phyloP scores from a whole-genome alignment of 345 rosid species.

The Rhodamnia rubescens region DNA sequence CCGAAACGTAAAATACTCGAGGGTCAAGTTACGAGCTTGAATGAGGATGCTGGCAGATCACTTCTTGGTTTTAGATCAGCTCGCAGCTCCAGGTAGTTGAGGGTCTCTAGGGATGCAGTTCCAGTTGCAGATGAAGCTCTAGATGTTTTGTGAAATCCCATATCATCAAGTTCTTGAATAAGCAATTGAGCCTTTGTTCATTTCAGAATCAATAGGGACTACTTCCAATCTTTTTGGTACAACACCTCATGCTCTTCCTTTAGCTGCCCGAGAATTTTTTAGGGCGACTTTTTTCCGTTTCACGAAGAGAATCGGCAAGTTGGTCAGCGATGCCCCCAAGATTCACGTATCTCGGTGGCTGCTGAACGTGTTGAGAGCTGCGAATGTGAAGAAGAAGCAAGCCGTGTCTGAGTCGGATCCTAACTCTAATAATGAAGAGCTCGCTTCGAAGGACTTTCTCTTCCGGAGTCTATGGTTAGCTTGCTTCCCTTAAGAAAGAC shows the following conservation, averaged over 20 bases:
- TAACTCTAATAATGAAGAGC: slow-evolving; percentile 44
- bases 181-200: not conserved
- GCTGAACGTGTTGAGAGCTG: slow-evolving; percentile 40
- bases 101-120: not conserved
- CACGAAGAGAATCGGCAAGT: slow-evolving; percentile 8
- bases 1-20: not conserved
- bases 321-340: slow-evolving; percentile 64
- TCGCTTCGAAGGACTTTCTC: slow-evolving; percentile 51
- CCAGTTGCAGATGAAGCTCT: not conserved
- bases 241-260: not conserved
- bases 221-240: not conserved
- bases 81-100: not conserved
- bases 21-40: not conserved
- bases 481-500: slow-evolving; percentile 8
- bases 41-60: not conserved
- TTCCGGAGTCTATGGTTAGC: slow-evolving; percentile 76
- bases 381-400: slow-evolving; percentile 22
- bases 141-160: not conserved
- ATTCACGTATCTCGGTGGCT: slow-evolving; percentile 81
- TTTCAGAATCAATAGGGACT: not conserved
- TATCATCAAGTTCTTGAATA: not conserved
- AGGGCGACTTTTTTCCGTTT: not conserved
- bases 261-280: not conserved
- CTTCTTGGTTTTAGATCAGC: not conserved
- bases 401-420: slow-evolving; percentile 23